These are phyloP conservation scores for Triticum timopheevii DNA, from an alignment of 176 grass and related monocot genomes.

Conservation along the genomic window DNA sequence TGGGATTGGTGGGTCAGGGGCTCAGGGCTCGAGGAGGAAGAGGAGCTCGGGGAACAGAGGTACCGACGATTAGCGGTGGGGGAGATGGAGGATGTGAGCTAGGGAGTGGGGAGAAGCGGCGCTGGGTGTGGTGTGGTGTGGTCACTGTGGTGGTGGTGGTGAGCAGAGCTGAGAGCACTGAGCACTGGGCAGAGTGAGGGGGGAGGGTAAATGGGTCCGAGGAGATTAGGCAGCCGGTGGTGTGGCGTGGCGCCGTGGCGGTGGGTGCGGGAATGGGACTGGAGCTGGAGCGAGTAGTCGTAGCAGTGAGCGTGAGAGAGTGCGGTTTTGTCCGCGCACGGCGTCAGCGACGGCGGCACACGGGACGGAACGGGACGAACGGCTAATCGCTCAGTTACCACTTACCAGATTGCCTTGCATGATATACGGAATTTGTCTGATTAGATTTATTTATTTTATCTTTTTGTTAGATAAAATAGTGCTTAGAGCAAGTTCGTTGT, in stretches of 20 bases:
- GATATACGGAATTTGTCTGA: background rate
- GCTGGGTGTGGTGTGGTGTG: background rate
- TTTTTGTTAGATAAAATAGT: background rate
- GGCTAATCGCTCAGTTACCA: slow-evolving; percentile 32
- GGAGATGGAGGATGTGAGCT: background rate
- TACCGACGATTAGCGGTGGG: background rate
- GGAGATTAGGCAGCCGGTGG: slow-evolving; percentile 36
- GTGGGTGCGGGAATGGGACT: background rate
- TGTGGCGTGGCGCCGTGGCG: background rate
- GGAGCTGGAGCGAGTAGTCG: too few species aligned
- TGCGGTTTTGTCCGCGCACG: slow-evolving; percentile 46
- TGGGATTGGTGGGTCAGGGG: background rate
- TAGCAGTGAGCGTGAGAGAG: background rate
- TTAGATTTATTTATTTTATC: background rate
- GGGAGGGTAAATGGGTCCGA: background rate
- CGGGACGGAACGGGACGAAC: slow-evolving; percentile 29
- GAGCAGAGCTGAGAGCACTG: background rate
- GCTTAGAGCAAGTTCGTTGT: background rate
- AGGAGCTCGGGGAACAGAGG: background rate
- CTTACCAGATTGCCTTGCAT: background rate
- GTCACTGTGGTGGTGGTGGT: background rate
- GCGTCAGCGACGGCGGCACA: slow-evolving; percentile 14
- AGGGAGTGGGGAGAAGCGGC: background rate
- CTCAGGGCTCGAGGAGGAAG: background rate
- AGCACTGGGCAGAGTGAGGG: slow-evolving; percentile 1